Percentiles rank a stretch among this genome's conserved stretches.
Conservation (phyloP, 441 rosid genomes). For the Cnidoscolus chayamansa region DNA sequence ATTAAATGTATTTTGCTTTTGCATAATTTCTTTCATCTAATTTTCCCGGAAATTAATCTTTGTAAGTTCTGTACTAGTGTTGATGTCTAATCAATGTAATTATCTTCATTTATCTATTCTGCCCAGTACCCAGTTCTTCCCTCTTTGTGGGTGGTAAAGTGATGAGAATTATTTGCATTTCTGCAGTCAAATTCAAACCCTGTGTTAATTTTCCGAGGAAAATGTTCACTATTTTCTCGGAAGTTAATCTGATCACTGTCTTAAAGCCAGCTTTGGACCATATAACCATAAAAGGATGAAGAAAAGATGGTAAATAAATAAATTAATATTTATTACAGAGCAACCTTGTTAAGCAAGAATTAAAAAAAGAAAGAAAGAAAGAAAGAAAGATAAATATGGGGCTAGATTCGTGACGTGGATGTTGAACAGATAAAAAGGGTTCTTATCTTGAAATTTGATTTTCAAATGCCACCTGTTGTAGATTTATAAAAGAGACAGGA, state of each 20-base stretch:
- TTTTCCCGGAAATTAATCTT: slow-evolving; percentile 3
- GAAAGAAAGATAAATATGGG: neutral
- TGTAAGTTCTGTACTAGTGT: slow-evolving; percentile 10
- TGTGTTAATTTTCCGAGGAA: no score
- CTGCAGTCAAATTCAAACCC: no score
- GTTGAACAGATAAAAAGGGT: slow-evolving; percentile 20
- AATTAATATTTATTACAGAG: neutral
- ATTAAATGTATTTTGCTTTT: slow-evolving; percentile 15
- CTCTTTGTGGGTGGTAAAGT: no score
- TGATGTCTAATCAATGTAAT: slow-evolving; percentile 21
- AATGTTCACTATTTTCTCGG: no score
- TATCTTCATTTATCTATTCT: neutral
- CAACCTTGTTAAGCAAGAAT: neutral
- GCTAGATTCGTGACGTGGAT: slow-evolving; percentile 27
- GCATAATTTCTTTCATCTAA: neutral
- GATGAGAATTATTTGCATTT: no score
- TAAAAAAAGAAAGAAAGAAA: neutral
- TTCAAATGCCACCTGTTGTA: slow-evolving; percentile 20
- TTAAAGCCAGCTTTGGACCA: no score
- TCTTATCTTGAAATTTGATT: slow-evolving; percentile 31
- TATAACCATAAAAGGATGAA: no score
- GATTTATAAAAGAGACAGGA: slow-evolving; percentile 20
- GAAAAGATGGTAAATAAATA: no score
- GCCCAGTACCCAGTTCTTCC: no score
- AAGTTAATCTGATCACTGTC: no score